These are phyloP conservation scores for Talaromyces proteolyticus DNA, from an alignment of 495 filamentous ascomycete species.

Conservation along the genomic window DNA sequence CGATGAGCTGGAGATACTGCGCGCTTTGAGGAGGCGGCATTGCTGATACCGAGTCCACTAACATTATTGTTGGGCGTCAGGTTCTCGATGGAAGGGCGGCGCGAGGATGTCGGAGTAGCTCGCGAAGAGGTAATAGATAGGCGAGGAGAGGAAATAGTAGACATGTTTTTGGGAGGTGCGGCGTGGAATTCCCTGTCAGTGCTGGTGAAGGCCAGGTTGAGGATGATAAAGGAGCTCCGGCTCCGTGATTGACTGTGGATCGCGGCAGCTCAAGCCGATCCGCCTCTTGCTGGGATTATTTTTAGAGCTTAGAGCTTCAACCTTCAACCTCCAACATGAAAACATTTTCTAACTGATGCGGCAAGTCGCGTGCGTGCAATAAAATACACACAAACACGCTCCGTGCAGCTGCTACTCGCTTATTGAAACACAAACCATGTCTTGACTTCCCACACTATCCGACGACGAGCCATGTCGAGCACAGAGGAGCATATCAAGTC, in stretches of 20 bases:
- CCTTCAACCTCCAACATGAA: too few relatives aligned
- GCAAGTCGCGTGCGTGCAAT: too few relatives aligned
- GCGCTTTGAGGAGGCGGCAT: constrained; percentile 37
- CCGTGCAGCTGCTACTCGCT: not conserved
- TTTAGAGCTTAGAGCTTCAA: too few relatives aligned
- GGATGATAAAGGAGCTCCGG: too few relatives aligned
- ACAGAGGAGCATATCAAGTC: constrained; percentile 31
- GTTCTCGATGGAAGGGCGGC: constrained; percentile 66
- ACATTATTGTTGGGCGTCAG: constrained; percentile 39
- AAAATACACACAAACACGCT: too few relatives aligned
- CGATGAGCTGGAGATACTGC: constrained; percentile 47
- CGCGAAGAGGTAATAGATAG: constrained; percentile 65
- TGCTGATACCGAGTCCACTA: constrained; percentile 46
- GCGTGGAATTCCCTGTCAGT: too few relatives aligned
- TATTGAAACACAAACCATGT: not conserved
- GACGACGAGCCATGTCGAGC: constrained; percentile 25
- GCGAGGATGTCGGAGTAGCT: constrained; percentile 63
- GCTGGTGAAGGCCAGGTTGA: too few relatives aligned
- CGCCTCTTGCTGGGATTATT: too few relatives aligned
- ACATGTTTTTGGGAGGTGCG: constrained; percentile 30
- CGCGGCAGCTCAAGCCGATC: too few relatives aligned
- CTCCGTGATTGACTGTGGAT: too few relatives aligned
- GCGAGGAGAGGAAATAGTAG: constrained; percentile 68
- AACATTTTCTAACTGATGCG: too few relatives aligned
- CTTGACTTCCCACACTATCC: not conserved